Percentiles rank a stretch among this genome's conserved stretches.
Evolutionary conservation across 176 grass and related monocot genomes (phyloP).

Genomic region (Hyparrhenia diplandra): DNA sequence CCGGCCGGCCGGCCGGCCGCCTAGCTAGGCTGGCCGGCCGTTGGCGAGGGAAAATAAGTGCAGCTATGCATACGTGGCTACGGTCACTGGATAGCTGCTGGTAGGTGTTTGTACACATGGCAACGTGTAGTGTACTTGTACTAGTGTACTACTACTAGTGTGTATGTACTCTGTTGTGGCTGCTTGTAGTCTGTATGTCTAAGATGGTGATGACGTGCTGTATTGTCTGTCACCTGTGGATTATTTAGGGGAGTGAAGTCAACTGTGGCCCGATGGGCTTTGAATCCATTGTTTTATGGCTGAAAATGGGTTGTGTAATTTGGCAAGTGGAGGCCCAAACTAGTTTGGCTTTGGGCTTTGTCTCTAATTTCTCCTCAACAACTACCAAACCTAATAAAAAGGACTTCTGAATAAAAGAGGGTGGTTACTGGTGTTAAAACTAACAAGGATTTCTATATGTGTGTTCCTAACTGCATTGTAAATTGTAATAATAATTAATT

Average conservation of each 20-base stretch:
- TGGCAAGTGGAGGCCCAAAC: not conserved
- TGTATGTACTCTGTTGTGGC: not conserved
- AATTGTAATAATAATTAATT: not conserved
- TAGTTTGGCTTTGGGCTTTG: not conserved
- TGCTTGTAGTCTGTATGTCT: not conserved
- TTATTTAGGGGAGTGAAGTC: constrained; percentile 3
- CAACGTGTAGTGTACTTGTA: too few relatives aligned
- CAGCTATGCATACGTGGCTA: constrained; percentile 5
- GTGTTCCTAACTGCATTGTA: not conserved
- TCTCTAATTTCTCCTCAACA: not conserved
- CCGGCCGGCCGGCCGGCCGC: too few relatives aligned
- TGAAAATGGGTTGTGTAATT: not conserved
- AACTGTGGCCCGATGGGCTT: not conserved
- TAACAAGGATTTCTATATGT: not conserved
- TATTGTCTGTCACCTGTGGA: not conserved
- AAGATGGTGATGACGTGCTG: too few relatives aligned
- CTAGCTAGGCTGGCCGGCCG: too few relatives aligned
- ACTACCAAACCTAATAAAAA: not conserved
- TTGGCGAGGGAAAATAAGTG: constrained; percentile 17
- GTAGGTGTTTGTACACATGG: too few relatives aligned
- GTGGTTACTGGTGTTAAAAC: too few relatives aligned
- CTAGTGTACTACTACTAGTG: not conserved
- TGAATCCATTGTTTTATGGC: not conserved
- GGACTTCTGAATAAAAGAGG: not conserved
- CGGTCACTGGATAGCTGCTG: too few relatives aligned